A percentile compares a stretch with the other conserved stretches of the same genome.
These are phyloP conservation scores for Fusarium neocosmosporiellum DNA, from an alignment of 2,329 filamentous ascomycete genomes.

Conservation along the genomic window DNA sequence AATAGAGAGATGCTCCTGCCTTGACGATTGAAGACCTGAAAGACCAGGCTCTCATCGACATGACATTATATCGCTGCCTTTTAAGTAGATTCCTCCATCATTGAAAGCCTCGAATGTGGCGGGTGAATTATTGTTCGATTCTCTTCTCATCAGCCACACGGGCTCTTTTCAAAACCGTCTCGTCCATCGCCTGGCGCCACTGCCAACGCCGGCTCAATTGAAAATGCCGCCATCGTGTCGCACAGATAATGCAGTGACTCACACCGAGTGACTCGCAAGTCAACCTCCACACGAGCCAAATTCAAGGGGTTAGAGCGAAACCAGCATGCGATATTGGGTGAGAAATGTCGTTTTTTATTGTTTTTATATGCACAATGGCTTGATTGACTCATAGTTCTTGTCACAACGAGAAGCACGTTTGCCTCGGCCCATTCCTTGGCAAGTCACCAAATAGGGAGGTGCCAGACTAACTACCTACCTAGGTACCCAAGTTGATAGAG, in stretches of 20 bases:
- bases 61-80: background rate
- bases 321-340: background rate
- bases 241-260: constrained; percentile 34
- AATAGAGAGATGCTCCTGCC: background rate
- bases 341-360: background rate
- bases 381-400: constrained; percentile 12
- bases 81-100: background rate
- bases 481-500: background rate
- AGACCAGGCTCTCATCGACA: background rate
- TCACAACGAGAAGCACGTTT: background rate
- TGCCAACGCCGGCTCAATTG: constrained; percentile 6
- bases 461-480: background rate
- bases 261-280: constrained; percentile 37
- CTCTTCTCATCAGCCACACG: background rate
- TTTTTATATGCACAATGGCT: constrained; percentile 2
- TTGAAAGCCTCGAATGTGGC: background rate
- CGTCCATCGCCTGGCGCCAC: constrained; percentile 4
- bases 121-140: background rate
- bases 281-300: background rate
- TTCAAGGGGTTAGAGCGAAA: background rate
- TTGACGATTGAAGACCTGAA: background rate
- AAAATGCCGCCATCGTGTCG: constrained; percentile 1
- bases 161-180: background rate
- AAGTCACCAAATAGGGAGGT: background rate
- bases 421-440: background rate